These are phyloP conservation scores for Mortierella alpina DNA, from an alignment of 192 early-diverging fungal genomes.

Conservation along the genomic window DNA sequence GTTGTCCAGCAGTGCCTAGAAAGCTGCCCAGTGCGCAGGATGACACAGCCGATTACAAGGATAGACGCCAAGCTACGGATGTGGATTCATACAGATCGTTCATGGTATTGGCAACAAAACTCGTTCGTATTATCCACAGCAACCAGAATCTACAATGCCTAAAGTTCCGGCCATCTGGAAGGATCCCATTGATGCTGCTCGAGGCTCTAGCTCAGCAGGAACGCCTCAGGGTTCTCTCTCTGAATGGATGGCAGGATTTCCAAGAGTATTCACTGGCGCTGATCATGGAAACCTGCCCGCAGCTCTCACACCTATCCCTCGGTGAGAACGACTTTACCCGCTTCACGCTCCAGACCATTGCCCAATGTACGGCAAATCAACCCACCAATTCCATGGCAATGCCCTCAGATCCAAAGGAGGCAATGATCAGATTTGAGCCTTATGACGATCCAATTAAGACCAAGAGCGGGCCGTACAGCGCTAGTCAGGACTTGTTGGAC, in stretches of 20 bases:
- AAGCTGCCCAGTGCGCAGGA: neutral
- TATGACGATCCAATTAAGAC: slow-evolving; percentile 47
- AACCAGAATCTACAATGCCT: slow-evolving; percentile 25
- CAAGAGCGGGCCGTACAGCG: neutral
- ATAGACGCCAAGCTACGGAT: neutral
- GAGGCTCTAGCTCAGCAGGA: slow-evolving; percentile 18
- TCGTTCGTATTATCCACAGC: slow-evolving; percentile 9
- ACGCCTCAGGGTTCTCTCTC: slow-evolving; percentile 16
- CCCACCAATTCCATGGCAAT: neutral
- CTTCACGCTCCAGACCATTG: slow-evolving; percentile 25
- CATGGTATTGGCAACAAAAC: slow-evolving; percentile 10
- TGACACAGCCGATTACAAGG: neutral
- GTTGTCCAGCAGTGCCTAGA: neutral
- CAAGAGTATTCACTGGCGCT: slow-evolving; percentile 39
- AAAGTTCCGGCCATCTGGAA: slow-evolving; percentile 18
- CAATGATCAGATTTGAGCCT: slow-evolving; percentile 4
- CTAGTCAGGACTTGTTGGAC: slow-evolving; percentile 10
- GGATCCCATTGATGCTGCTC: slow-evolving; percentile 15
- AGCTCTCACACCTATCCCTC: slow-evolving; percentile 27
- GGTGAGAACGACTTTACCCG: slow-evolving; percentile 43
- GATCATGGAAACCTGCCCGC: slow-evolving; percentile 21
- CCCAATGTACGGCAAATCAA: neutral
- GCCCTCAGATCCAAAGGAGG: neutral
- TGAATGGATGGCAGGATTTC: slow-evolving; percentile 46
- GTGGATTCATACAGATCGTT: slow-evolving; percentile 9